A percentile compares a stretch with the other conserved stretches of the same genome.
These are phyloP conservation scores for Candida boidinii DNA, from an alignment of 805 yeast species.

Conservation along the genomic window DNA sequence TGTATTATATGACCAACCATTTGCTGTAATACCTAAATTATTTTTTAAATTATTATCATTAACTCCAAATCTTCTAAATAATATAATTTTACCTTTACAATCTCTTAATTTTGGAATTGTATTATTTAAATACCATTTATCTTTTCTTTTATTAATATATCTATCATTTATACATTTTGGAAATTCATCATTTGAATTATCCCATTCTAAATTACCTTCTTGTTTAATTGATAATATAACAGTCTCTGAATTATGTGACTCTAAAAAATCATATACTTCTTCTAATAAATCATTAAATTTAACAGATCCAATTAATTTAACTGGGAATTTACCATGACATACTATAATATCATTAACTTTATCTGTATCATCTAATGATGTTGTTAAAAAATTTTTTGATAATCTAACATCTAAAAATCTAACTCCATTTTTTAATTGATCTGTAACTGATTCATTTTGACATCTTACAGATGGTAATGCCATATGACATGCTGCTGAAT, in stretches of 20 bases:
- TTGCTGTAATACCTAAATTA: constrained; percentile 58
- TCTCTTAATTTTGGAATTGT: constrained; percentile 52
- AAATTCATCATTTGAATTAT: constrained; percentile 55
- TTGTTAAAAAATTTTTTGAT: constrained; percentile 47
- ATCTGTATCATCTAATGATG: constrained; percentile 32
- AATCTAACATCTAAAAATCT: constrained; percentile 63
- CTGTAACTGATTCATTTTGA: constrained; percentile 51
- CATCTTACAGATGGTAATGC: constrained; percentile 74
- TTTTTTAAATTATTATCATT: constrained; percentile 28
- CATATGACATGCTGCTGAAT: constrained; percentile 63
- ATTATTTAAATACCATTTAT: constrained; percentile 52
- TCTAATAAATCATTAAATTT: constrained; percentile 42
- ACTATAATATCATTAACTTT: constrained; percentile 48
- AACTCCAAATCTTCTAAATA: constrained; percentile 69
- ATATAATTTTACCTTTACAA: constrained; percentile 55
- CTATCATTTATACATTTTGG: constrained; percentile 50
- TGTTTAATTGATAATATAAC: constrained; percentile 64
- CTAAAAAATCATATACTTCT: constrained; percentile 52
- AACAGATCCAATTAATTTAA: constrained; percentile 48
- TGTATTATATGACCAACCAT: constrained; percentile 59
- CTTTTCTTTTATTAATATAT: constrained; percentile 39
- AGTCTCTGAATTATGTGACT: constrained; percentile 44
- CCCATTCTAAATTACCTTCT: constrained; percentile 65
- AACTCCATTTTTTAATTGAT: constrained; percentile 66
- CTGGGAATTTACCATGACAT: constrained; percentile 72